phyloP scores from a whole-genome alignment of 768 basidiomycete species.

The Austroboletus festivus region DNA sequence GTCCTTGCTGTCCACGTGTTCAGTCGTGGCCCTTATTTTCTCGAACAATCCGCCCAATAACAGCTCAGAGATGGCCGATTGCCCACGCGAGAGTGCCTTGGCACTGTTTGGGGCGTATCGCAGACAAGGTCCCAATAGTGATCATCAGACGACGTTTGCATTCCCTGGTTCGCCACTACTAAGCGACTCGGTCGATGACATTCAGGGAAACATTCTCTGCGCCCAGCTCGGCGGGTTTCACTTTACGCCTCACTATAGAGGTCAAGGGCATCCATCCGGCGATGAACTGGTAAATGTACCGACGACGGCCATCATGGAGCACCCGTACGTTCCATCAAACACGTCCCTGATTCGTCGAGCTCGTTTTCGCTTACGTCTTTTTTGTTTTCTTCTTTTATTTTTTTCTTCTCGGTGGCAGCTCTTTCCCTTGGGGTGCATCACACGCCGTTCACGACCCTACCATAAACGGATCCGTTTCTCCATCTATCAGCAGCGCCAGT shows the following conservation, averaged over 20 bases:
- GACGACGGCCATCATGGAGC: constrained; percentile 28
- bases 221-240: constrained; percentile 25
- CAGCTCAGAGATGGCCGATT: constrained; percentile 18
- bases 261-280: constrained; percentile 7
- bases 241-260: constrained; percentile 17
- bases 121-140: constrained; percentile 17
- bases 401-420: constrained; percentile 24
- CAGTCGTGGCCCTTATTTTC: constrained; percentile 6
- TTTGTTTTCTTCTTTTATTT: too few species aligned
- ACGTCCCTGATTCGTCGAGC: constrained; percentile 1
- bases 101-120: constrained; percentile 20
- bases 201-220: constrained; percentile 23
- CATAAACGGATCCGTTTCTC: constrained; percentile 19
- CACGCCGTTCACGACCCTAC: constrained; percentile 27
- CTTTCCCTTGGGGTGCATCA: constrained; percentile 21
- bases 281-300: constrained; percentile 22
- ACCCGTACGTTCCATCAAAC: constrained; percentile 20
- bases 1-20: constrained; percentile 30
- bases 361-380: constrained; percentile 20
- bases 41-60: constrained; percentile 15
- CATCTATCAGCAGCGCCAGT: constrained; percentile 4
- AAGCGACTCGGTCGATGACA: constrained; percentile 21
- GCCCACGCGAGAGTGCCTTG: constrained; percentile 20
- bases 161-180: constrained; percentile 8
- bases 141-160: constrained; percentile 2